Evolutionary conservation across 1,139 yeast genomes (phyloP), one percentile per base, ranked within the genome.

Genomic region (Kodamaea anthophila): DNA sequence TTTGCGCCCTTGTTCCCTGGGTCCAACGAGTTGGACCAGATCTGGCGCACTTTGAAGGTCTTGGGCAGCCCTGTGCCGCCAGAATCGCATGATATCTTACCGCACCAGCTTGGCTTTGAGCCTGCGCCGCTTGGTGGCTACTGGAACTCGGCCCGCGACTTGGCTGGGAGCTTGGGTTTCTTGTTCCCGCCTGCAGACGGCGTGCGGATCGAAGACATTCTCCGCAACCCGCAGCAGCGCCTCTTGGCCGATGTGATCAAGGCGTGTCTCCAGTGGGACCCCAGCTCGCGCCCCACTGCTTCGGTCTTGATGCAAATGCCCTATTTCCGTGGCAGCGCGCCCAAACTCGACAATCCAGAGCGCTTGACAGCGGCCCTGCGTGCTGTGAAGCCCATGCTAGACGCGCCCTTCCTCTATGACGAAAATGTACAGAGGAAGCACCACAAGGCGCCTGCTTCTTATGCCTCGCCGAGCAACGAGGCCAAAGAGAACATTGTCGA

Each of bases 1-100:
- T 75, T 83, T 42, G 53, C 65, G 23, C 96, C 97, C 0, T 58
- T 88, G 23, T 86, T 91, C 46, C 94, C 96, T 0, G 98, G 97
- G 0, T 49, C 68, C 9, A 72, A 77, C 46, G 94, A 85, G 47
- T 44, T 78, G 27, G 95, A 87, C 46, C 96, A 86, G 56, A 65
- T 81, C 9, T 70, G 76, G 69, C 70, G 67, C 45, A 77, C 85
- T 5, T 54, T 85, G 30, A 69, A 70, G 35, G 62, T 74, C 5
- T 60, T 88, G 28, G 97, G 98, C 0, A 68, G 80, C 9, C 95
- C 95, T 0, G 51, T 8, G 7, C 13, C 14, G 15, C 27, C 26
- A 4, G 26, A 10, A 5, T 7, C 20, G 5, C 9, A 12, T 16
- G 55, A 3, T 43, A 50, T 10, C 32, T 32, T 5, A 8, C 23